A percentile compares a stretch with the other conserved stretches of the same genome.
These are phyloP conservation scores for Oryza meyeriana DNA, from an alignment of 176 grass and related monocot species.

Conservation along the genomic window DNA sequence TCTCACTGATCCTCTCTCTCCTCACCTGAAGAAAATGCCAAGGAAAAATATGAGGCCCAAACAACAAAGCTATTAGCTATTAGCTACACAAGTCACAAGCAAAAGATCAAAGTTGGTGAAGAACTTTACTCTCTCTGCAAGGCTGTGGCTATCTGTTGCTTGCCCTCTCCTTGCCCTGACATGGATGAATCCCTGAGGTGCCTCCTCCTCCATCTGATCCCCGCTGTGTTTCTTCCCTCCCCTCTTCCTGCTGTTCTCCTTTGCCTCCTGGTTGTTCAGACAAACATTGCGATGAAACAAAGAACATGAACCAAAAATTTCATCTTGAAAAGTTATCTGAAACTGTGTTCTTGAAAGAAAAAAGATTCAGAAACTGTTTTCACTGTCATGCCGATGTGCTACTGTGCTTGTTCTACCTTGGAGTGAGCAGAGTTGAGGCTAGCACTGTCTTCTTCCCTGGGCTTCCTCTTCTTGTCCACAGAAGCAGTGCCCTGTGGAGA, in stretches of 20 bases:
- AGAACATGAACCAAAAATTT: neutral
- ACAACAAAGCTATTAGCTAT: slow-evolving; percentile 1
- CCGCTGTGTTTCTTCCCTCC: slow-evolving; percentile 46
- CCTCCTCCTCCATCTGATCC: slow-evolving; percentile 38
- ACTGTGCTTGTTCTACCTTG: slow-evolving; percentile 46
- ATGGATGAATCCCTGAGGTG: slow-evolving; percentile 86
- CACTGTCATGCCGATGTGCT: neutral
- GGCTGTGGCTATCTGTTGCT: slow-evolving; percentile 93
- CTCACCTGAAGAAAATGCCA: slow-evolving; percentile 64
- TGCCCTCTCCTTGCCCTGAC: slow-evolving; percentile 97
- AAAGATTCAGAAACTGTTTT: neutral
- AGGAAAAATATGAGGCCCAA: slow-evolving; percentile 28
- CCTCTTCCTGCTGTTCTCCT: slow-evolving; percentile 50
- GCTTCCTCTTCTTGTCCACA: slow-evolving; percentile 56
- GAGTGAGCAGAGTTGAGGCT: slow-evolving; percentile 61
- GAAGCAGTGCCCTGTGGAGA: slow-evolving; percentile 30
- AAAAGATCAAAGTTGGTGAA: slow-evolving; percentile 9
- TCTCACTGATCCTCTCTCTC: slow-evolving; percentile 91
- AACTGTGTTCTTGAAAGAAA: neutral
- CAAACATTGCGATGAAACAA: neutral
- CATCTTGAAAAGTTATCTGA: neutral
- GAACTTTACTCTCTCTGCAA: slow-evolving; percentile 75
- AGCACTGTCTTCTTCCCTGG: slow-evolving; percentile 27
- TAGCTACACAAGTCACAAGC: neutral
- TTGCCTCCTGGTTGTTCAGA: slow-evolving; percentile 40